These are phyloP conservation scores for Grosmannia huntii DNA, from an alignment of 2,329 filamentous ascomycete species.

Conservation along the genomic window DNA sequence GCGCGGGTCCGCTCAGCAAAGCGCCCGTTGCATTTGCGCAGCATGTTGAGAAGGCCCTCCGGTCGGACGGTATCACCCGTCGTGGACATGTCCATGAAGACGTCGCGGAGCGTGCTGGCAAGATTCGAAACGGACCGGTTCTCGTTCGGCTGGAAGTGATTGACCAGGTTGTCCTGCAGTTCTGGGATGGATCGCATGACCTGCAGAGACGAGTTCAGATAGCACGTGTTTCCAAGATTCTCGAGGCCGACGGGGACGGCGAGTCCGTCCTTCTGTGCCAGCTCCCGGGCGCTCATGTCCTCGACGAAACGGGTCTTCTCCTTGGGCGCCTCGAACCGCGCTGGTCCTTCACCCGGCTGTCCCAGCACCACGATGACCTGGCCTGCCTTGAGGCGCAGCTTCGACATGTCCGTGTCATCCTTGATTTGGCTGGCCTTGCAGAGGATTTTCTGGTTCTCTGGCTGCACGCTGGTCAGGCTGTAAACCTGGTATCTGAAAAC, in stretches of 20 bases:
- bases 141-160: constrained; percentile 31
- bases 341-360: constrained; percentile 57
- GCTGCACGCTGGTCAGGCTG: constrained; percentile 90
- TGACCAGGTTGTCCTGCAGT: constrained; percentile 64
- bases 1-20: constrained; percentile 82
- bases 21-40: constrained; percentile 74
- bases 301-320: constrained; percentile 81
- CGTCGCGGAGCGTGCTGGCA: constrained; percentile 61
- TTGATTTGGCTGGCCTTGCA: constrained; percentile 92
- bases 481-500: constrained; percentile 93
- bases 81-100: constrained; percentile 81
- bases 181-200: constrained; percentile 80
- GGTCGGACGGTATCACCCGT: constrained; percentile 83
- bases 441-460: constrained; percentile 89
- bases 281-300: constrained; percentile 94
- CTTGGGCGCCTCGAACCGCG: constrained; percentile 56
- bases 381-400: constrained; percentile 72
- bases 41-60: constrained; percentile 65
- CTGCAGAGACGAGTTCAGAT: constrained; percentile 96
- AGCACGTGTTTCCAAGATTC: constrained; percentile 96
- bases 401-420: constrained; percentile 79
- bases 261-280: constrained; percentile 59
- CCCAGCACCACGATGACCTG: constrained; percentile 96
- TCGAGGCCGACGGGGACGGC: constrained; percentile 78
- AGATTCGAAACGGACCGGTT: constrained; percentile 39